These are phyloP conservation scores for Acrocalymma vagum DNA, from an alignment of 2,329 filamentous ascomycete species.

Conservation along the genomic window DNA sequence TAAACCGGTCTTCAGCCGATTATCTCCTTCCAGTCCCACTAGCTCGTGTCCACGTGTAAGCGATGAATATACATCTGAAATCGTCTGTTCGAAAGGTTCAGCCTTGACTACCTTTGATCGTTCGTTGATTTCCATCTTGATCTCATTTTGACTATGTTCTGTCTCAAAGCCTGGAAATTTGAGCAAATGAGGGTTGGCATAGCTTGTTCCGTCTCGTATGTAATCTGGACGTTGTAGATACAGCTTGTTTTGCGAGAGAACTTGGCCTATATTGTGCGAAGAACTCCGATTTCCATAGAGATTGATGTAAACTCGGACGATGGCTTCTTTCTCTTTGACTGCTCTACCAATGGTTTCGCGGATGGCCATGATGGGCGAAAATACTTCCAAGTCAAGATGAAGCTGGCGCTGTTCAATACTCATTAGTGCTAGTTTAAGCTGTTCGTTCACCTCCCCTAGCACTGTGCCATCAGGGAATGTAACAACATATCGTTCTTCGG, in stretches of 20 bases:
- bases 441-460: slow-evolving; percentile 28
- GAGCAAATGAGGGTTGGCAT: slow-evolving; percentile 38
- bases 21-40: slow-evolving; percentile 28
- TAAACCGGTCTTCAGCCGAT: slow-evolving; percentile 26
- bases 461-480: slow-evolving; percentile 19
- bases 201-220: slow-evolving; percentile 15
- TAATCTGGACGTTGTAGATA: slow-evolving; percentile 35
- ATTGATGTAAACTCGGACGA: slow-evolving; percentile 35
- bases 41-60: slow-evolving; percentile 26
- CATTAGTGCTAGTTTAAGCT: slow-evolving; percentile 26
- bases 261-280: slow-evolving; percentile 20
- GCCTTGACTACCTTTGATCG: slow-evolving; percentile 4
- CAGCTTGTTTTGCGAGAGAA: slow-evolving; percentile 28
- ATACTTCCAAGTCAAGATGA: slow-evolving; percentile 30
- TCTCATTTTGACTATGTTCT: not conserved
- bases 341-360: slow-evolving; percentile 31
- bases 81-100: slow-evolving; percentile 20
- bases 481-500: slow-evolving; percentile 20
- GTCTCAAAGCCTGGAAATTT: slow-evolving; percentile 20
- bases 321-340: slow-evolving; percentile 31
- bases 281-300: slow-evolving; percentile 24
- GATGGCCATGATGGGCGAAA: slow-evolving; percentile 23
- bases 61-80: slow-evolving; percentile 29
- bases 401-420: slow-evolving; percentile 21
- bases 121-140: slow-evolving; percentile 3